Base-by-base conservation (phyloP, 148 eudicot species). In the Diospyros lotus region DNA sequence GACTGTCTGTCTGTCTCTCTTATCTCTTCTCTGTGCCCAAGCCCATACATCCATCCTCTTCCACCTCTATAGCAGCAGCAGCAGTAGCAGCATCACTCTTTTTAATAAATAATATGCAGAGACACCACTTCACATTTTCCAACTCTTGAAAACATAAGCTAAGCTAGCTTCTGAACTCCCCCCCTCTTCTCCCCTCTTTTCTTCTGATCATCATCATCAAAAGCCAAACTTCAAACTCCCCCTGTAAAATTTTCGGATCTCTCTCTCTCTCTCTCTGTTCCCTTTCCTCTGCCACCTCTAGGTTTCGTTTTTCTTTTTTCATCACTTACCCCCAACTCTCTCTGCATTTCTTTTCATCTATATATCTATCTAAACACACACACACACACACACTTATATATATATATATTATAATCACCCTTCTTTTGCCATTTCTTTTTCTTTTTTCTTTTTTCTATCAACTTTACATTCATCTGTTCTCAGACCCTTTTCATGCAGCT, bases 21-120 rank as follows among this genome's bases (percentile, higher is more conserved):
- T 86, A 86, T 88, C 90, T 86, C 89, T 88, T 85, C 88, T 85
- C 88, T 84, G 84, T 86, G 82, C 82, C 82, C 86, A 73, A 80
- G 91, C 91, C 97, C 93, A 91, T 91, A 85, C 90, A 80, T 64
- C 58, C 76, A 58, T 73, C 52, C 68, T 72, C 71, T 18, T 54
- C 66, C 58, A 43, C 53, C 45, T 17, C 11, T 13, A 13, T 59
- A 73, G 59, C 75, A 72, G 28, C 28, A 28, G 28, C 0, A 28
- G 28, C 28, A 28, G 28, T 0, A 28, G 28, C 28, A 28, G 28
- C 28, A 28, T 28, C 28, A 28, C 71, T 66, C 73, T 58, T 68
- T 58, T 61, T 58, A 72, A 73, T 67, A 60, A 73, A 69, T 69
- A 18, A 69, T 39, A 69, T 52, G 56, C 66, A 44, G 52, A 73